These are phyloP conservation scores for Pseudophaeomoniella oleicola DNA, from an alignment of 2,329 filamentous ascomycete genomes.

Conservation along the genomic window DNA sequence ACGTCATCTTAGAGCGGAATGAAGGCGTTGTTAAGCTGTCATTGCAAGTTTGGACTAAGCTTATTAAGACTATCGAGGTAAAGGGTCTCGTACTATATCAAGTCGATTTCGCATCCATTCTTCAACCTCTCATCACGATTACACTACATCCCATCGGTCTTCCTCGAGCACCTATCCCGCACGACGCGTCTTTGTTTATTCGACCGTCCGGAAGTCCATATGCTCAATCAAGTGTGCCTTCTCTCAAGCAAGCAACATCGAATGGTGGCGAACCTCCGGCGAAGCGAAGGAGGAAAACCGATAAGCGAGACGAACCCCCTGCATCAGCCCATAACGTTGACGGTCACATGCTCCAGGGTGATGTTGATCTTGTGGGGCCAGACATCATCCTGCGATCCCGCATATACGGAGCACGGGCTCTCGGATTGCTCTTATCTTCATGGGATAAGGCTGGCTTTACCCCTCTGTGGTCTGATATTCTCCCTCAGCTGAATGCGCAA, in stretches of 20 bases:
- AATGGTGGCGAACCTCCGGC: slow-evolving; percentile 29
- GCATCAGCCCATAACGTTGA: slow-evolving; percentile 84
- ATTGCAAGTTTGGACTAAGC: slow-evolving; percentile 70
- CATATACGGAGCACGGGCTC: slow-evolving; percentile 70
- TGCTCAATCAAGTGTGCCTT: slow-evolving; percentile 28
- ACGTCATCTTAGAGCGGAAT: slow-evolving; percentile 84
- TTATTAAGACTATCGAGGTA: slow-evolving; percentile 52
- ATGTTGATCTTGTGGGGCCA: slow-evolving; percentile 83
- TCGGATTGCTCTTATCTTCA: slow-evolving; percentile 68
- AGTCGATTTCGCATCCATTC: slow-evolving; percentile 57
- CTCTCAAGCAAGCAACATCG: slow-evolving; percentile 24
- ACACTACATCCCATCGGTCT: slow-evolving; percentile 87
- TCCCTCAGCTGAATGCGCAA: slow-evolving; percentile 54
- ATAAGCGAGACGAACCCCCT: slow-evolving; percentile 58
- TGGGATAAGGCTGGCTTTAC: slow-evolving; percentile 45
- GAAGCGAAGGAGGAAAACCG: slow-evolving; percentile 63
- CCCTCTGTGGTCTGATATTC: slow-evolving; percentile 49
- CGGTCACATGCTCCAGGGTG: slow-evolving; percentile 93
- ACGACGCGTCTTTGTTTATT: slow-evolving; percentile 80
- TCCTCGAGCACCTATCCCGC: slow-evolving; percentile 75
- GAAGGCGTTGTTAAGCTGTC: slow-evolving; percentile 69
- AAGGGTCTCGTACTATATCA: slow-evolving; percentile 48
- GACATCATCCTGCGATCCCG: slow-evolving; percentile 81
- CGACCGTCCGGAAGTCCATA: slow-evolving; percentile 85
- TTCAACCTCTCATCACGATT: slow-evolving; percentile 69